Base-by-base conservation (phyloP, 2,329 filamentous ascomycete genomes). In the Hypoxylon sp. region DNA sequence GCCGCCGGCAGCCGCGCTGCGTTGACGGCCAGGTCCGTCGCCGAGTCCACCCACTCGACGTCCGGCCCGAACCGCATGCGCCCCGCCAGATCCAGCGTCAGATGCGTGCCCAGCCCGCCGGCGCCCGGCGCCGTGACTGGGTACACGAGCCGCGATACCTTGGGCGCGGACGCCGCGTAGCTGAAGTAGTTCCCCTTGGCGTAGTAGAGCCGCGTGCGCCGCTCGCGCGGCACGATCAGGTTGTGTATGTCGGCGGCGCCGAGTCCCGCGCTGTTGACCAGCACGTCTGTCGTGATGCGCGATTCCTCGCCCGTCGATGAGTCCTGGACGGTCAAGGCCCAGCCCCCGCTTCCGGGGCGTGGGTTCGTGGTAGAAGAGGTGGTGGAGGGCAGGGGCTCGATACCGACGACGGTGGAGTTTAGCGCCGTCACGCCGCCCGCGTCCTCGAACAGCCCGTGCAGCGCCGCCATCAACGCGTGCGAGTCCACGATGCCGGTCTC, bases 121-220 rank as follows among this genome's bases (percentile, higher is more conserved):
- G 91, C 88, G 1, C 95, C 95, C 0, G 94, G 92, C 7, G 92
- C 85, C 0, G 95, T 94, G 0, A 92, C 94, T 0, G 96, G 96
- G 77, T 98, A 99, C 56, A 99, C 85, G 22, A 99, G 88, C 0
- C 92, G 93, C 1, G 81, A 84, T 10, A 95, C 89, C 31, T 75
- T 78, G 0, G 94, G 95, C 0, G 77, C 77, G 0, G 90, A 88
- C 1, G 89, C 83, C 0, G 86, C 81, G 82, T 98, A 98, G 31
- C 91, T 92, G 82, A 97, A 98, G 83, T 99, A 99, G 68, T 93
- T 95, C 0, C 96, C 96, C 83, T 99, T 99, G 66, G 95, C 95
- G 81, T 92, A 98, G 83, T 88, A 92, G 4, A 94, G 87, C 25
- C 81, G 86, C 42, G 83, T 82, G 56, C 89, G 89, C 4, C 86